Conservation (phyloP, 139 green algal species). For the Bryopsis sp. region DNA sequence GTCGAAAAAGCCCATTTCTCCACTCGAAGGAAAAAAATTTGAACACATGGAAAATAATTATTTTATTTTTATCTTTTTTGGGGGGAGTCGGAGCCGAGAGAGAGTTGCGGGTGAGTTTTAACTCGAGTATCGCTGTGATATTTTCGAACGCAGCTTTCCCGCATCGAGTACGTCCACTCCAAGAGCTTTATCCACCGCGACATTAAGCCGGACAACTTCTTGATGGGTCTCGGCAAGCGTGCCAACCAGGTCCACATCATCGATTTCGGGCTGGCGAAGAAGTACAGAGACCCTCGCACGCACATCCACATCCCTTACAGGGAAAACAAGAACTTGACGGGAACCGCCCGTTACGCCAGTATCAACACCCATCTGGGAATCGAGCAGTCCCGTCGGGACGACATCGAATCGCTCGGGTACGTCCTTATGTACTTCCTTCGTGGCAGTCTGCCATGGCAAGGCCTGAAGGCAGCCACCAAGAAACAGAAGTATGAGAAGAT, state of each 20-base stretch:
- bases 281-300: conserved; percentile 96
- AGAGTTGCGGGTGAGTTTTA: neutral
- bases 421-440: conserved; percentile 97
- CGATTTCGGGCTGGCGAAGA: conserved; percentile 99
- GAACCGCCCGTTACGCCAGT: conserved; percentile 95
- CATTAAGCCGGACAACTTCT: conserved; percentile 77
- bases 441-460: conserved; percentile 92
- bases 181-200: conserved; percentile 96
- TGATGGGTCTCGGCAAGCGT: conserved; percentile 86
- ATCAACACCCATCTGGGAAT: conserved; percentile 99
- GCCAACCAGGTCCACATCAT: conserved; percentile 99
- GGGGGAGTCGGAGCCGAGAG: neutral
- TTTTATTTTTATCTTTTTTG: conserved; percentile 15
- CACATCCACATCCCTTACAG: conserved; percentile 98
- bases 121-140: too few relatives aligned
- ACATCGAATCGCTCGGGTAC: conserved; percentile 87
- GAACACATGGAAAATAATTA: too few relatives aligned
- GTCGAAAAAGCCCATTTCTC: conserved; percentile 1
- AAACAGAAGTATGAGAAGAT: conserved; percentile 99
- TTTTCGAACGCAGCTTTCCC: conserved; percentile 73
- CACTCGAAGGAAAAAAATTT: too few relatives aligned
- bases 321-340: conserved; percentile 78
- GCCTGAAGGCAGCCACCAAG: conserved; percentile 97
- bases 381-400: conserved; percentile 92
- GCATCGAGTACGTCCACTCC: conserved; percentile 96